Conservation (phyloP, 257 asterid genomes). For the Nicotiana paniculata region DNA sequence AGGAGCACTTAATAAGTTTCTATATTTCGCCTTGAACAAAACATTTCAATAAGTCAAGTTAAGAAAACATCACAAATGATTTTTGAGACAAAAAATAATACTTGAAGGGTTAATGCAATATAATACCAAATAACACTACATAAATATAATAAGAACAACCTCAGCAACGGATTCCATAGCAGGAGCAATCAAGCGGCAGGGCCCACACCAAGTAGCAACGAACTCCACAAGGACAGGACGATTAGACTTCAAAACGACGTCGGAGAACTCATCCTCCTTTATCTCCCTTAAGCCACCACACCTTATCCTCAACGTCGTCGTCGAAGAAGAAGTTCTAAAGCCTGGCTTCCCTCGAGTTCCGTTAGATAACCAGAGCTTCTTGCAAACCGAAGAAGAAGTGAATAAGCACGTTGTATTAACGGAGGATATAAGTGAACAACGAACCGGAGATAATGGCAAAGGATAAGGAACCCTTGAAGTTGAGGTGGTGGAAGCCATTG, state of each 20-base stretch:
- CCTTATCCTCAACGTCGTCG: slow-evolving; percentile 16
- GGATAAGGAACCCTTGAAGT: background rate
- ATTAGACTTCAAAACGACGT: slow-evolving; percentile 66
- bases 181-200: slow-evolving; percentile 82
- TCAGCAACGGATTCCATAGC: slow-evolving; percentile 63
- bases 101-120: background rate
- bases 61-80: background rate
- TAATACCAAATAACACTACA: background rate
- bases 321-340: background rate
- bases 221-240: slow-evolving; percentile 85
- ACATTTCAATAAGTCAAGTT: background rate
- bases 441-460: background rate
- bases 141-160: slow-evolving; percentile 23
- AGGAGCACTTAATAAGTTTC: too few species aligned
- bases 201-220: slow-evolving; percentile 91
- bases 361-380: background rate
- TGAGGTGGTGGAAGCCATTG: background rate
- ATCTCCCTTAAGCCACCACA: slow-evolving; percentile 48
- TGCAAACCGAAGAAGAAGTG: background rate
- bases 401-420: background rate
- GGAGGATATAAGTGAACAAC: background rate
- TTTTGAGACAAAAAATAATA: background rate
- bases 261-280: slow-evolving; percentile 44
- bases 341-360: background rate
- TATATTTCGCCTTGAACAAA: background rate